Base-by-base conservation (phyloP, 2,329 filamentous ascomycete genomes). In the Exophiala sp. region DNA sequence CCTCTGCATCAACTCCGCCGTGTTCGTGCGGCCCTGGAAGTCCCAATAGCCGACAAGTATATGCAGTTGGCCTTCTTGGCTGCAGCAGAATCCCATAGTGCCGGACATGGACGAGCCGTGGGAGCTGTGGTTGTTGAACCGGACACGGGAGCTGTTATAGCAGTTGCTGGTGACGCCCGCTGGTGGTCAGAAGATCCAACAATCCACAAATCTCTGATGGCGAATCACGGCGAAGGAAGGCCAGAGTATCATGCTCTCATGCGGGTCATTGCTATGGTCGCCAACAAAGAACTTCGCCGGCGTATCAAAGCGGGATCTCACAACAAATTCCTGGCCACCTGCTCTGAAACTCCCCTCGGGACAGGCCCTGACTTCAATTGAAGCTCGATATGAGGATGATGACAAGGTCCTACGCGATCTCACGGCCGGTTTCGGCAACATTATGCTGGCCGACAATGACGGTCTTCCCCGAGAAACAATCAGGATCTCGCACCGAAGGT, bases 401-500 rank as follows among this genome's bases (percentile, higher is more conserved):
- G 48, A 47, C 22, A 43, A 45, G 48, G 35, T 46, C 18, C 48
- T 57, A 21, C 41, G 38, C 14, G 54, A 57, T 40, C 40, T 57
- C 27, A 54, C 51, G 7, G 23, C 45, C 22, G 43, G 47, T 18
- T n/a, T 54, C 16, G 48, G 48, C 30, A 57, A 57, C 23, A 22
- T 57, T 9, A 35, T 29, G 16, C 43, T 57, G 30, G 34, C 42
- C 8, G 41, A 45, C 40, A 22, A 41, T 9, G 42, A 37, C 27
- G 21, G 43, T n/a, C 11, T 27, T 42, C 11, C 41, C 54, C 22
- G 51, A 54, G 18, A 55, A 53, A 29, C 49, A 52, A 83, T 62
- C 79, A 78, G 34, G 32, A 79, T 75, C 57, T 78, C 52, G 53
- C 23, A 37, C 80, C 24, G 86, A 88, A 59, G 91, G 91, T 46